Conservation (phyloP, 179 eudicot species). For the Silene coronaria region DNA sequence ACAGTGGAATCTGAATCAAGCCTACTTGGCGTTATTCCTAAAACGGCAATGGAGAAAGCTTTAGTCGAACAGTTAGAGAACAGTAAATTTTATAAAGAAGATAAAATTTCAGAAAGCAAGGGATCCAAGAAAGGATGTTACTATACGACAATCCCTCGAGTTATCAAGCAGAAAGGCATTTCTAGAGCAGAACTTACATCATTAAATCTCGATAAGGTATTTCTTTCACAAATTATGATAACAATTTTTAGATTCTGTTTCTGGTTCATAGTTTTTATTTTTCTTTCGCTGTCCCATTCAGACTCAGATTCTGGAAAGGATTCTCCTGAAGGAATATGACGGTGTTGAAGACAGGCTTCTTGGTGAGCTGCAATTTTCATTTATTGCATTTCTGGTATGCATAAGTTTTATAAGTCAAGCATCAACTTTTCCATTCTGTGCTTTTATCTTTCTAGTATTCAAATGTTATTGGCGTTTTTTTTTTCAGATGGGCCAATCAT, state of each 20-base stretch:
- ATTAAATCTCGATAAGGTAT: slow-evolving; percentile 84
- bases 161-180: slow-evolving; percentile 76
- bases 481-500: slow-evolving; percentile 94
- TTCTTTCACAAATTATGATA: background rate
- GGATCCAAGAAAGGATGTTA: slow-evolving; percentile 49
- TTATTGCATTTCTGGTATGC: slow-evolving; percentile 74
- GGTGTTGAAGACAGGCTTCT: slow-evolving; percentile 75
- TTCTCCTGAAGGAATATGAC: slow-evolving; percentile 59
- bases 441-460: background rate
- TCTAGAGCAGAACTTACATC: slow-evolving; percentile 62
- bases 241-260: background rate
- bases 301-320: slow-evolving; percentile 64
- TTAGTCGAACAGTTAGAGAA: slow-evolving; percentile 60
- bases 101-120: slow-evolving; percentile 31
- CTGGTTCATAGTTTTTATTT: slow-evolving; percentile 2
- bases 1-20: slow-evolving; percentile 60
- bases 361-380: slow-evolving; percentile 89
- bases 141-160: slow-evolving; percentile 69
- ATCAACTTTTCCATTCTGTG: background rate
- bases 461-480: slow-evolving; percentile 6
- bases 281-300: slow-evolving; percentile 21
- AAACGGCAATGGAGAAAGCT: slow-evolving; percentile 61
- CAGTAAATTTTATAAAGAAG: slow-evolving; percentile 40
- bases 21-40: slow-evolving; percentile 40
- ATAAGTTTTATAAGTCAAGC: background rate